Percentiles rank a stretch among this genome's conserved stretches.
phyloP scores from a whole-genome alignment of 345 rosid species.

The Eucalyptus tenuipes region DNA sequence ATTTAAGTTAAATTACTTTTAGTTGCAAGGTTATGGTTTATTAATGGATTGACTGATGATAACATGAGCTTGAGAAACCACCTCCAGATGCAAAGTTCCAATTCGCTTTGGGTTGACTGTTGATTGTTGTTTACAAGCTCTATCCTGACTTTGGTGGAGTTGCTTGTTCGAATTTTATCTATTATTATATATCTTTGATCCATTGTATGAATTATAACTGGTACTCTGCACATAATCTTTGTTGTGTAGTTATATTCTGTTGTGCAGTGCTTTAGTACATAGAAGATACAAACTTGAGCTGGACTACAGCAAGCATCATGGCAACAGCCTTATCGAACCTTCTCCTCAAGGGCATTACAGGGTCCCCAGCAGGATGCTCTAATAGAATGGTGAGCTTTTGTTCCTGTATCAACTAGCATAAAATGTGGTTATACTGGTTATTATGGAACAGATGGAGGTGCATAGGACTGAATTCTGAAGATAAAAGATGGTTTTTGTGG shows the following conservation, averaged over 20 bases:
- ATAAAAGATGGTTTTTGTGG: background rate
- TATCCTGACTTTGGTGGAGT: background rate
- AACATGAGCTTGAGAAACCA: background rate
- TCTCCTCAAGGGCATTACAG: conserved; percentile 26
- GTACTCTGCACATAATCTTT: background rate
- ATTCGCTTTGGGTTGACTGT: background rate
- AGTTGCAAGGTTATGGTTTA: background rate
- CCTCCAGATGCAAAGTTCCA: background rate
- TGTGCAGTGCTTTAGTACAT: background rate
- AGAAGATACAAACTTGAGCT: background rate
- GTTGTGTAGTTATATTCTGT: too few relatives aligned
- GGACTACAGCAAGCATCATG: conserved; percentile 14
- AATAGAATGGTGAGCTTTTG: background rate
- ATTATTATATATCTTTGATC: background rate
- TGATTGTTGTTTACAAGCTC: background rate
- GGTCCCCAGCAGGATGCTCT: conserved; percentile 5
- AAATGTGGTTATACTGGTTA: background rate
- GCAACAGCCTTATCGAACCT: conserved; percentile 45
- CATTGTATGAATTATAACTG: background rate
- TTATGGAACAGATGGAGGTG: background rate
- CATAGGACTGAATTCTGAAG: background rate
- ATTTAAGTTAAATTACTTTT: background rate
- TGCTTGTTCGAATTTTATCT: background rate
- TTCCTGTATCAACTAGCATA: background rate
- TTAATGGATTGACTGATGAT: background rate